A percentile compares a stretch with the other conserved stretches of the same genome.
These are phyloP conservation scores for Candolleomyces aberdarensis DNA, from an alignment of 768 basidiomycete genomes.

Conservation along the genomic window DNA sequence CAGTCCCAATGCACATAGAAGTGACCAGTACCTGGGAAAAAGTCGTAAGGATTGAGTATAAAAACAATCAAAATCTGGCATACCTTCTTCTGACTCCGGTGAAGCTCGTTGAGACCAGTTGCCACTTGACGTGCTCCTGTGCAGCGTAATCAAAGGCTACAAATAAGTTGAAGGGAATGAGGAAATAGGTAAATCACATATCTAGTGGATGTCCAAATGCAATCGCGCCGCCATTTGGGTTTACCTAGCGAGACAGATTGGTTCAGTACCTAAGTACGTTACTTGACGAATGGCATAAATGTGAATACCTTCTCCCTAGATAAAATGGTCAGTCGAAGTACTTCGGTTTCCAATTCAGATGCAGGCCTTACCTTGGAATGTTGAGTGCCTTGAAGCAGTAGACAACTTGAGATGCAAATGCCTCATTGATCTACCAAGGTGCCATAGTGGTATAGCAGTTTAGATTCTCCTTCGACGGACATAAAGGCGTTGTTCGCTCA, in stretches of 20 bases:
- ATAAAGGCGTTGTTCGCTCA: conserved; percentile 20
- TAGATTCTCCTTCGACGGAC: neutral
- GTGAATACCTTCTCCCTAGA: conserved; percentile 34
- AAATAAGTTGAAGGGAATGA: conserved; percentile 7
- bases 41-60: neutral
- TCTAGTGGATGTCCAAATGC: conserved; percentile 83
- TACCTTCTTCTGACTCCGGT: conserved; percentile 68
- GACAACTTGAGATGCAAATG: conserved; percentile 81
- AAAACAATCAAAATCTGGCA: conserved; percentile 5
- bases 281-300: neutral
- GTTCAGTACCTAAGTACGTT: neutral
- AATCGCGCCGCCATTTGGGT: conserved; percentile 90
- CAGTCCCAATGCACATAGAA: conserved; percentile 85
- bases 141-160: conserved; percentile 45
- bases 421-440: conserved; percentile 75
- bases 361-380: conserved; percentile 39
- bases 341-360: neutral
- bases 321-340: neutral
- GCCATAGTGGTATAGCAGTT: neutral
- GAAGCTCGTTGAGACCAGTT: conserved; percentile 75
- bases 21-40: conserved; percentile 67
- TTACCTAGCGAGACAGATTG: conserved; percentile 45
- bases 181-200: conserved; percentile 36
- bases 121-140: conserved; percentile 85
- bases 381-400: conserved; percentile 68